Base-by-base conservation (phyloP, 2,329 filamentous ascomycete species). In the Aspergillus unguis region DNA sequence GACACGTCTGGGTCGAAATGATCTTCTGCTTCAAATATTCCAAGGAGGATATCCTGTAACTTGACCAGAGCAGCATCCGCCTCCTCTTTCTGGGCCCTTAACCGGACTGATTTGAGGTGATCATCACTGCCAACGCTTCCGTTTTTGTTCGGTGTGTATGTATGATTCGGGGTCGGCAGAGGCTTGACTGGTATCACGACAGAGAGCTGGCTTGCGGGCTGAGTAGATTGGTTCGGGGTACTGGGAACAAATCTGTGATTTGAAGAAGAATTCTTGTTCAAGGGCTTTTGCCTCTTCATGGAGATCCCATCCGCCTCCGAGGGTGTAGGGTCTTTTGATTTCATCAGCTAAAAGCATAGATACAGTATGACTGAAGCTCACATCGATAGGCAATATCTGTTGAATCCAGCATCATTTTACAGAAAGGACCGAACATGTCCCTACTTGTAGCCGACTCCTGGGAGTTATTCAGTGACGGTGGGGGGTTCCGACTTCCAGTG, bases 11-110 rank as follows among this genome's bases (percentile, higher is more conserved):
- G 78, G 71, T 79, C 85, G 53, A 78, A 77, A 66, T 84, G 81
- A 62, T 91, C 85, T 65, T 95, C 90, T 4, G 87, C 87, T 58
- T 88, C 82, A 60, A 92, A 90, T 11, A 96, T 80, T 26, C 85
- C 83, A 48, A 84, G 78, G 3, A 95, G 76, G 44, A 91, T 80
- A 35, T 81, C 80, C 51, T 87, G 82, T 9, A 99, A 75, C 50
- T 85, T 84, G 48, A 85, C 76, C 42, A 92, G 78, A 40, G 89
- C 87, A 8, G 83, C 80, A 61, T 96, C 86, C 4, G 87, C 88
- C 63, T 91, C 85, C 62, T 95, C 86, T 46, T 87, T 86, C 69
- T 96, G 89, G 64, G 95, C 90, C 53, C 65, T 72, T 2, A 90
- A 76, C 38, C 83, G 84, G 41, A 85, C 72, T 11, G 82, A 78